phyloP scores from a whole-genome alignment of 73 alveolate species.

The Chromera velia region DNA sequence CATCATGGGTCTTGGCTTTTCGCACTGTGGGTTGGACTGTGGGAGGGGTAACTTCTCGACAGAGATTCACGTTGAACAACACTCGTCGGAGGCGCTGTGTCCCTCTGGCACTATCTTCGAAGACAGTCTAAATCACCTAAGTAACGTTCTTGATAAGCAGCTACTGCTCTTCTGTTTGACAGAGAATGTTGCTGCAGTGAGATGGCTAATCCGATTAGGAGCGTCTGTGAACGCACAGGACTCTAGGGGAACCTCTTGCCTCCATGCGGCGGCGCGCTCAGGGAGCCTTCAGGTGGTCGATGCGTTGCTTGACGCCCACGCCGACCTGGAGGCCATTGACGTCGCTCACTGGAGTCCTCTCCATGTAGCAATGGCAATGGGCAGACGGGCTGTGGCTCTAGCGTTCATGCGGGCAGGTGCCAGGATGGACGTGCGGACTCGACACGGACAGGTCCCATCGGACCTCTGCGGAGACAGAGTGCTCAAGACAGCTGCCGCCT shows the following conservation, averaged over 20 bases:
- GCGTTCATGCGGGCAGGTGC: not conserved
- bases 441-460: too few relatives aligned
- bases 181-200: slow-evolving; percentile 18
- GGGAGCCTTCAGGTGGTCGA: slow-evolving; percentile 20
- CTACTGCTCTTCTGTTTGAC: not conserved
- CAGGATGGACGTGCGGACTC: not conserved
- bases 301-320: not conserved
- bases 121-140: not conserved
- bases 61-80: too few relatives aligned
- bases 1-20: too few relatives aligned
- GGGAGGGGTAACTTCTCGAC: too few relatives aligned
- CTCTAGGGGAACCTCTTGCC: slow-evolving; percentile 19
- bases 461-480: too few relatives aligned
- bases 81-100: too few relatives aligned
- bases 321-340: not conserved
- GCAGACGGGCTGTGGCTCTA: slow-evolving; percentile 20
- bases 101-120: not conserved
- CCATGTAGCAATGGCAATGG: slow-evolving; percentile 37
- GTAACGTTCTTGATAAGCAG: not conserved
- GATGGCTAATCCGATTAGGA: slow-evolving; percentile 31
- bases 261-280: slow-evolving; percentile 20
- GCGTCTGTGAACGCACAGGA: slow-evolving; percentile 3
- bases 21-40: too few relatives aligned
- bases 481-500: too few relatives aligned
- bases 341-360: slow-evolving; percentile 30